Conservation (phyloP, 176 grass and related monocot genomes). For the Oryza nivara region DNA sequence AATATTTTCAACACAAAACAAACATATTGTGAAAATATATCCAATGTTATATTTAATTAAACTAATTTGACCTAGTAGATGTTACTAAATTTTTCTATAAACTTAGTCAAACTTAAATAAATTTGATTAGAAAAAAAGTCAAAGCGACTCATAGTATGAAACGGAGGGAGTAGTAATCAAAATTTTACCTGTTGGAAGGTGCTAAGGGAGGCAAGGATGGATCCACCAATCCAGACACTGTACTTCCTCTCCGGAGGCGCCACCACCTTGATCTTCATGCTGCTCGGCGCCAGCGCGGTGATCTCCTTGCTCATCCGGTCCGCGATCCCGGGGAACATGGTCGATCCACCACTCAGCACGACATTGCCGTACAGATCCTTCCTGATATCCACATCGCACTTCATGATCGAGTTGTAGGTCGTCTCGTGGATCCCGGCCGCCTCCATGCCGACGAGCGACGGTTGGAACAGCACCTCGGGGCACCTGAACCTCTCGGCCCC, state of each 20-base stretch:
- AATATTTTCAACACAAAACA: no score
- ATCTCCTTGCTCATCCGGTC: slow-evolving; percentile 93
- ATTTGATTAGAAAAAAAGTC: no score
- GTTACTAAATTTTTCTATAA: no score
- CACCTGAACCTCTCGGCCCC: slow-evolving; percentile 72
- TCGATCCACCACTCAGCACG: slow-evolving; percentile 81
- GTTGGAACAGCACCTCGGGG: slow-evolving; percentile 85
- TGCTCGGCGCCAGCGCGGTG: slow-evolving; percentile 58
- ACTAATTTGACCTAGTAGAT: no score
- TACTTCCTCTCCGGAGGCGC: slow-evolving; percentile 73
- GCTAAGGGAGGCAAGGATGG: slow-evolving; percentile 82
- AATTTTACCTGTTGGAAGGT: slow-evolving; percentile 65
- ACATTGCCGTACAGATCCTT: slow-evolving; percentile 71
- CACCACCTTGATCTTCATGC: slow-evolving; percentile 71
- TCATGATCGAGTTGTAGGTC: slow-evolving; percentile 92
- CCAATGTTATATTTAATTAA: no score
- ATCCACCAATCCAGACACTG: slow-evolving; percentile 79
- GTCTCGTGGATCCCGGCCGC: slow-evolving; percentile 68
- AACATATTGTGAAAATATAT: no score
- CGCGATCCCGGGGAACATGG: slow-evolving; percentile 76
- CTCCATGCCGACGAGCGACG: slow-evolving; percentile 72
- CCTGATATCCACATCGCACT: slow-evolving; percentile 82
- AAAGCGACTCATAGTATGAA: no score
- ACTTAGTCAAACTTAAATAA: no score
- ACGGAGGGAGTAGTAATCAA: no score